Base-by-base conservation (phyloP, 352 stramenopile species). In the Phytophthora gonapodyides region DNA sequence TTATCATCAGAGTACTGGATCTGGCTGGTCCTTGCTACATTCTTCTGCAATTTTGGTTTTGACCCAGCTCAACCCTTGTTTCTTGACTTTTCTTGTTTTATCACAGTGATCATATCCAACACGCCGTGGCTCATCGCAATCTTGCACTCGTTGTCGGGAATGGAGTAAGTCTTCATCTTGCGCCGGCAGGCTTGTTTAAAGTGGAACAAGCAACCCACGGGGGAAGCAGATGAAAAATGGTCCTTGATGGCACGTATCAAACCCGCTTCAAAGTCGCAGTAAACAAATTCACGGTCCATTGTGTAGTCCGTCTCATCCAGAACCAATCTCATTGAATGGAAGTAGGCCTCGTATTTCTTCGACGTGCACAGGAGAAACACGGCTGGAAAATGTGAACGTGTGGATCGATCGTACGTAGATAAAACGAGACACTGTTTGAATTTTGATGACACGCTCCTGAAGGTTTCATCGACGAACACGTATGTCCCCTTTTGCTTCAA, bases 181-280 rank as follows among this genome's bases (percentile, higher is more conserved):
- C 17, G 11, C 10, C 15, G 35, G 35, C 19, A 57, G 2, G 21
- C 49, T n/a, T 57, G 49, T 40, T 57, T 57, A 15, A 46, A 57
- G n/a, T 57, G 35, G 46, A 57, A 57, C 1, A 57, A 12, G 11
- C 49, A 57, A 1, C 49, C 49, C n/a, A 46, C 13, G 15, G 21
- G 4, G 2, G 35, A 4, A 6, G 36, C 13, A 16, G 37, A 10
- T 7, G 49, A 21, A 46, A 57, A 47, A 16, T 57, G 49, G 9
- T 57, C 49, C 3, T 16, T 12, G 7, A 60, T 45, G 4, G 33
- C 31, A 17, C 33, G 24, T 15, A 52, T 44, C 9, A 60, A 33
- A n/a, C 41, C 42, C n/a, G 42, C 41, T 38, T 60, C 52, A 35
- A 60, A 60, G n/a, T 60, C 41, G 13, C 52, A 52, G 7, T 60